Base-by-base conservation (phyloP, 495 filamentous ascomycete species). In the Lasiosphaeria ovina region DNA sequence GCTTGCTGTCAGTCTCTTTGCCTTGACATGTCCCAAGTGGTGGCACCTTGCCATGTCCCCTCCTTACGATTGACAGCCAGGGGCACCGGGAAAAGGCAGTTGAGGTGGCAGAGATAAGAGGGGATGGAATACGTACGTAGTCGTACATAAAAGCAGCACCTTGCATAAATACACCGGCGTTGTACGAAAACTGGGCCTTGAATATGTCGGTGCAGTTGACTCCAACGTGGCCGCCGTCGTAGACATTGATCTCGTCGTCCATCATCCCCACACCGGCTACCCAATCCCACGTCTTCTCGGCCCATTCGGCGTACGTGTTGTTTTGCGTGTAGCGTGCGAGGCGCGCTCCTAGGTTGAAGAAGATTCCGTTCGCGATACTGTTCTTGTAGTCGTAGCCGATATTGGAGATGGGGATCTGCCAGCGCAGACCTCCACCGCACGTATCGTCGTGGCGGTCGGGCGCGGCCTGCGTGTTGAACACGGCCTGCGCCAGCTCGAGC, bases 351-450 rank as follows among this genome's bases (percentile, higher is more conserved):
- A 95, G 74, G 60, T 94, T 87, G 77, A 96, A 93, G 72, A 92
- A 89, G 54, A 85, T 81, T 4, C 87, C 90, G 54, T 91, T 94
- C 14, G 87, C 86, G 48, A 52, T 34, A 35, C 81, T 82, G 69
- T 92, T 93, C 74, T 92, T 92, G 73, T 92, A 92, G 59, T 85
- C 80, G 60, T 88, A 93, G 11, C 90, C 90, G 17, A 77, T 80
- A 61, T 91, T 89, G 64, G 81, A 83, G 3, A 81, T 79, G 59
- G 86, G 86, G 36, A 92, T 89, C 70, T 92, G 89, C 90, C 90
- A 92, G 45, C 84, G 77, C 57, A 93, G 65, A 10, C 89, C 89
- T 33, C 89, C 89, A n/a, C 75, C 76, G 63, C 89, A 91, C 6
- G 77, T 82, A 7, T 70, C 76, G 31, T 79, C 72, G 4, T 72